Evolutionary conservation across 176 grass and related monocot species (phyloP).

Genomic region (Canna indica): DNA sequence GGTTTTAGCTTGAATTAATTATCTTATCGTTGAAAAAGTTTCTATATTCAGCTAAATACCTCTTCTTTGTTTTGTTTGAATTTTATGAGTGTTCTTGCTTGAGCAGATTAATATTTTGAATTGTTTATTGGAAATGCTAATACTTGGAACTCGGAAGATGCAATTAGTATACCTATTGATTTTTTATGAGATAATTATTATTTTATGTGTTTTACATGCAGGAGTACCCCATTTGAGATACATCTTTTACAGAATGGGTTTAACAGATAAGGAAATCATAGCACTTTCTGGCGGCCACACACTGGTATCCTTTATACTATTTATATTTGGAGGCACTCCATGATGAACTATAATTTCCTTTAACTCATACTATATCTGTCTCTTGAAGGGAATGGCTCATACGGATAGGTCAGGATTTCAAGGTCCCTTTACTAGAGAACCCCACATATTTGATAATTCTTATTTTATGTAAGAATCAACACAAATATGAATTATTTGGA

Average conservation of each 20-base stretch:
- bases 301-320: slow-evolving; percentile 40
- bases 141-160: too few species aligned
- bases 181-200: neutral
- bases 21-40: neutral
- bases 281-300: slow-evolving; percentile 79
- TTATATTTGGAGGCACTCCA: neutral
- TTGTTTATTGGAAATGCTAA: neutral
- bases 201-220: slow-evolving; percentile 11
- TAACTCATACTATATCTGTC: neutral
- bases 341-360: slow-evolving; percentile 8
- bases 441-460: slow-evolving; percentile 87
- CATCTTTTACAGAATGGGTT: slow-evolving; percentile 85
- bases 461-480: slow-evolving; percentile 72
- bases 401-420: slow-evolving; percentile 85
- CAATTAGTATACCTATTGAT: neutral
- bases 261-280: slow-evolving; percentile 92
- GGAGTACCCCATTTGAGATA: slow-evolving; percentile 69
- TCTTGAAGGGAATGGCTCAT: slow-evolving; percentile 69
- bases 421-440: slow-evolving; percentile 72
- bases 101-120: too few species aligned
- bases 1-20: slow-evolving; percentile 30
- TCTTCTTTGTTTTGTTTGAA: neutral
- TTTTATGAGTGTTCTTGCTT: neutral
- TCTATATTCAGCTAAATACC: too few species aligned
- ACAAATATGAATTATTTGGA: neutral